Evolutionary conservation across 2,329 filamentous ascomycete species (phyloP), one percentile per base, ranked within the genome.

Genomic region (Kalmusia sp.): DNA sequence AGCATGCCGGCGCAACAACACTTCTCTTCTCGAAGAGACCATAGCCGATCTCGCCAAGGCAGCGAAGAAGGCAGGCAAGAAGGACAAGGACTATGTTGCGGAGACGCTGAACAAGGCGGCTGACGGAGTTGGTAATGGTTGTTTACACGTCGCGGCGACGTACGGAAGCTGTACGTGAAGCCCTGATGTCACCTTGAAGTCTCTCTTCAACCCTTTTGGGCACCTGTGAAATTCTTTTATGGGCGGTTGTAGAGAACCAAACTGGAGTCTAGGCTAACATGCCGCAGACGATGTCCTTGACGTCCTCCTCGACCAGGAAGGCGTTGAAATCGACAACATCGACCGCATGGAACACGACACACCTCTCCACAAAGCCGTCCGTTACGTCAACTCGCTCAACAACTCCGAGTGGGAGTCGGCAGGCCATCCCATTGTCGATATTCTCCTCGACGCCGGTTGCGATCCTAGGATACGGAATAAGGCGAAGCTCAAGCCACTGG

Each of bases 1-100:
- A 80, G 91, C 95, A 67, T 96, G 91, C 79, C 91, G 93, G 57
- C 86, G 92, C 70, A 93, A 98, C 83, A 97, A 98, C 78, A 87
- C 87, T 63, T 88, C 93, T 49, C 86, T 98, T 55, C 86, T 98
- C 51, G 78, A 84, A 65, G 88, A 95, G 67, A 84, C 93, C 52
- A 82, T 97, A 46, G 64, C 61, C 62, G 77, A 83, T 35, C 78
- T 79, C 61, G 79, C 85, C 69, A 55, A 65, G 4, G 60, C 64
- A 1, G 67, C 72, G 27, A 55, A 62, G 12, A 84, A 84, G 61
- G 77, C 79, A 53, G 86, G 88, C 14, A 72, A 73, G 59, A 73
- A 77, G 49, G 71, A 79, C 6, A 76, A 81, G 49, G 82, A 85
- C 54, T 82, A 90, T 67, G 86, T 91, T 55, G 87, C 92, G 28